These are phyloP conservation scores for Stephania yunnanensis DNA, from an alignment of 164 flowering plant genomes.

Conservation along the genomic window DNA sequence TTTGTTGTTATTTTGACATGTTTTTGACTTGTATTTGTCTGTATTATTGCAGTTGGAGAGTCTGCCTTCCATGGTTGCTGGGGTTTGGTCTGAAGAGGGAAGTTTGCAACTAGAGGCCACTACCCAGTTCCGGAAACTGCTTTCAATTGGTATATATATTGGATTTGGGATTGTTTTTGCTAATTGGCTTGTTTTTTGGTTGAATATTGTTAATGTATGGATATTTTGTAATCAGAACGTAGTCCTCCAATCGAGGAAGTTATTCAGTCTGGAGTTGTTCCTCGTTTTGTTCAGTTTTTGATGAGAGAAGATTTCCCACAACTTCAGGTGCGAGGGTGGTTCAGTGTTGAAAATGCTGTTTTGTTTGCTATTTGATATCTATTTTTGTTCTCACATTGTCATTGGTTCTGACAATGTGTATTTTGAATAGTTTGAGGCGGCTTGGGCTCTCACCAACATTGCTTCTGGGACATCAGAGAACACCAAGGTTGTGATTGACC, in stretches of 20 bases:
- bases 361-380: neutral
- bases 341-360: neutral
- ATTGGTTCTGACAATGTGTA: neutral
- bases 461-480: slow-evolving; percentile 75
- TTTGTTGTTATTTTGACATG: neutral
- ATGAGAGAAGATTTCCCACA: slow-evolving; percentile 61
- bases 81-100: slow-evolving; percentile 49
- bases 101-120: slow-evolving; percentile 71
- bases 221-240: slow-evolving; percentile 35
- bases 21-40: neutral
- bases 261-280: slow-evolving; percentile 74
- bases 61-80: slow-evolving; percentile 70
- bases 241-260: slow-evolving; percentile 84
- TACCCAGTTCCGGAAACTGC: slow-evolving; percentile 70
- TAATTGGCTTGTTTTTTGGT: neutral
- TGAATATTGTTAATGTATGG: neutral
- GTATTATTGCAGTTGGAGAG: slow-evolving; percentile 47
- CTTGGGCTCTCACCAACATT: slow-evolving; percentile 78
- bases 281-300: slow-evolving; percentile 75
- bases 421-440: slow-evolving; percentile 61
- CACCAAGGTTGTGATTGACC: slow-evolving; percentile 67
- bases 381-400: neutral
- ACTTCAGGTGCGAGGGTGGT: slow-evolving; percentile 49
- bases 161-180: neutral
- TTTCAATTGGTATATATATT: slow-evolving; percentile 53